A percentile compares a stretch with the other conserved stretches of the same genome.
These are phyloP conservation scores for Neurospora africana DNA, from an alignment of 495 filamentous ascomycete genomes.

Conservation along the genomic window DNA sequence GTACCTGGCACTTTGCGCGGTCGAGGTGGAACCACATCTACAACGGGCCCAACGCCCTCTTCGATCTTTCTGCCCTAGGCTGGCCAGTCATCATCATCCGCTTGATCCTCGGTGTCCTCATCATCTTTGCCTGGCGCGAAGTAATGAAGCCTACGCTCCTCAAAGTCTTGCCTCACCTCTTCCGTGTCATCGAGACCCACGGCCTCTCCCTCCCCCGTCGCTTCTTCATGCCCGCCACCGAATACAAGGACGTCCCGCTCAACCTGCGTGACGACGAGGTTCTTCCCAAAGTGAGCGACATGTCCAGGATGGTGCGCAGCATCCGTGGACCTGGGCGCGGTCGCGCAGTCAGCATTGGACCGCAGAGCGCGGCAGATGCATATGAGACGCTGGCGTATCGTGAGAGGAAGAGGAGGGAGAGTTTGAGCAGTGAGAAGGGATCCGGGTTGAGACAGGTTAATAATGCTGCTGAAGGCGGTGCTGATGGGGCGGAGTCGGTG, in stretches of 20 bases:
- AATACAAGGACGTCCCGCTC: slow-evolving; percentile 77
- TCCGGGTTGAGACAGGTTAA: slow-evolving; percentile 13
- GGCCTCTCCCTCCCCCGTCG: slow-evolving; percentile 70
- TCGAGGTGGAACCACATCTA: slow-evolving; percentile 48
- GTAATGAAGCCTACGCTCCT: slow-evolving; percentile 75
- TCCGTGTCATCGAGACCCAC: slow-evolving; percentile 69
- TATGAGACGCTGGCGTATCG: slow-evolving; percentile 94
- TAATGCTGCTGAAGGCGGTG: neutral
- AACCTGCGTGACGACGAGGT: slow-evolving; percentile 74
- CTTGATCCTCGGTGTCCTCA: slow-evolving; percentile 64
- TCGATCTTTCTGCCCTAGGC: slow-evolving; percentile 45
- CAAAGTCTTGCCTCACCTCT: slow-evolving; percentile 68
- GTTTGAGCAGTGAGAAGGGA: slow-evolving; percentile 31
- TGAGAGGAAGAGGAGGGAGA: slow-evolving; percentile 70
- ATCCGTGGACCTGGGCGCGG: slow-evolving; percentile 67
- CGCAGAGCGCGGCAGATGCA: slow-evolving; percentile 90
- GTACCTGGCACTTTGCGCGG: slow-evolving; percentile 66
- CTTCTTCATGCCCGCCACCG: slow-evolving; percentile 81
- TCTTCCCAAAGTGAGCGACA: slow-evolving; percentile 71
- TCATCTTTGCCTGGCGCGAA: slow-evolving; percentile 84
- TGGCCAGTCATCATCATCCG: slow-evolving; percentile 50
- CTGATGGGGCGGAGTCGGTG: slow-evolving; percentile 6
- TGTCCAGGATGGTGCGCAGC: slow-evolving; percentile 65
- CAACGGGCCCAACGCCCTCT: slow-evolving; percentile 40
- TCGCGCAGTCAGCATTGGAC: slow-evolving; percentile 81